phyloP scores from a whole-genome alignment of 257 asterid species.

The Nyctanthes arbortristis region DNA sequence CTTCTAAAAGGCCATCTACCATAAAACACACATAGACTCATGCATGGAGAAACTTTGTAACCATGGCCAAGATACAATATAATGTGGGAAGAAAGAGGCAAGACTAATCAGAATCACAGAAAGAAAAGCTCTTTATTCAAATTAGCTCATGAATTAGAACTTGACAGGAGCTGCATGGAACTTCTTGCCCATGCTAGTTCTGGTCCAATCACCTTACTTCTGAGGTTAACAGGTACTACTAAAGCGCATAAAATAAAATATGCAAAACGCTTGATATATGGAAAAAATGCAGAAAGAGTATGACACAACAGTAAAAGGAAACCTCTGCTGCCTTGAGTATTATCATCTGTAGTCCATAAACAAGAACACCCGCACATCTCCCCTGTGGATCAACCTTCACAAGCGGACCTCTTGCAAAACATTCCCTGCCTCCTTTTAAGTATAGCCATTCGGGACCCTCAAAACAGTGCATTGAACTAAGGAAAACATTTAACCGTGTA shows the following conservation, averaged over 20 bases:
- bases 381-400: slow-evolving; percentile 94
- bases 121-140: too few relatives aligned
- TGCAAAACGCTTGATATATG: slow-evolving; percentile 9
- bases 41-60: too few relatives aligned
- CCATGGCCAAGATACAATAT: background rate
- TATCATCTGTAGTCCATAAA: slow-evolving; percentile 83
- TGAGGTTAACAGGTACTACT: background rate
- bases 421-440: slow-evolving; percentile 87
- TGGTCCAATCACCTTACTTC: background rate
- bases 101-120: background rate
- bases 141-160: too few relatives aligned
- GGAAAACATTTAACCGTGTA: slow-evolving; percentile 22
- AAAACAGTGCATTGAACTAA: slow-evolving; percentile 98
- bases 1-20: too few relatives aligned
- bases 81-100: background rate
- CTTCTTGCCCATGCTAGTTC: background rate
- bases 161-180: too few relatives aligned
- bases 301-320: slow-evolving; percentile 24
- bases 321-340: slow-evolving; percentile 98
- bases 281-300: slow-evolving; percentile 11
- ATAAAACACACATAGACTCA: too few relatives aligned
- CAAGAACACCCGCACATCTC: slow-evolving; percentile 88
- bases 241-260: background rate
- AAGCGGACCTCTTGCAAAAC: slow-evolving; percentile 77
- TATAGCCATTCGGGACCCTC: slow-evolving; percentile 97